Base-by-base conservation (phyloP, 768 basidiomycete genomes). In the Crepidotus variabilis region DNA sequence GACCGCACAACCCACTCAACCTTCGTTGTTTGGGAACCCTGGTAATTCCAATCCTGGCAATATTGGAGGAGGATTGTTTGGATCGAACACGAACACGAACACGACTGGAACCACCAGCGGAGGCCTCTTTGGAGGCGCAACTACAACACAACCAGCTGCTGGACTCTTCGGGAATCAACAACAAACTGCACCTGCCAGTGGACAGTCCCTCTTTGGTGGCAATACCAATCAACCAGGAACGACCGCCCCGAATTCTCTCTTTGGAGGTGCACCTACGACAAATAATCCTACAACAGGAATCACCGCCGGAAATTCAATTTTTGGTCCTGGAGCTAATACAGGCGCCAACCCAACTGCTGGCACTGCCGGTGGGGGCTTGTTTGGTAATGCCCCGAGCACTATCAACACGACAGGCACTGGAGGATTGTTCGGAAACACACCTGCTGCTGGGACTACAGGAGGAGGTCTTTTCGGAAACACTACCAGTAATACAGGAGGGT, bases 161-260 rank as follows among this genome's bases (percentile, higher is more conserved):
- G 65, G 71, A 8, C 59, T 71, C 20, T 72, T 70, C 36, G 71
- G 69, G 28, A 65, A 60, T 53, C 45, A 39, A 39, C 45, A 39
- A 39, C 52, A 52, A 52, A 9, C 39, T 11, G 39, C 39, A 46
- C 45, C 55, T 16, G 10, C 45, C 2, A n/a, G 60, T 35, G 47
- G 57, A n/a, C 32, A 54, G 23, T 56, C 57, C 11, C 57, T 64
- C 14, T 67, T 65, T 47, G 63, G 63, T 28, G 50, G 43, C 43
- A 13, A 55, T 18, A 55, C 32, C 28, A 49, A 34, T 18, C 55
- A 52, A 23, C 47, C 53, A 18, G 57, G 55, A 39, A 60, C 56
- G 39, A 43, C 39, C 14, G 18, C 39, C 39, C 13, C 39, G 11
- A 43, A 43, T 11, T 11, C 39, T 43, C 50, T 68, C 33, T 70